phyloP scores from a whole-genome alignment of 192 early-diverging fungal species.

The Podila verticillata region DNA sequence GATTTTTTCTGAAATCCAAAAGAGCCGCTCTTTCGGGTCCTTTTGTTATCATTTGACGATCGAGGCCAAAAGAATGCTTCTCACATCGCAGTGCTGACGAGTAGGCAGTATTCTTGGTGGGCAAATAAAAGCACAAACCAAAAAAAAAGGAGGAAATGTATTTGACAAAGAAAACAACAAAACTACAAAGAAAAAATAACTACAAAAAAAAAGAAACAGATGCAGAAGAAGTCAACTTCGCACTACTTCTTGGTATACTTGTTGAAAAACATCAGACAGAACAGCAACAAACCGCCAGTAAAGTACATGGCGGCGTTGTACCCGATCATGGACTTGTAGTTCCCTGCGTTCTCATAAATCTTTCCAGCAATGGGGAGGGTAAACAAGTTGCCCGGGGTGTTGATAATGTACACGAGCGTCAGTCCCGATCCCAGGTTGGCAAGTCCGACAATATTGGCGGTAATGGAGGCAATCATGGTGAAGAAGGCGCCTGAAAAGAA shows the following conservation, averaged over 20 bases:
- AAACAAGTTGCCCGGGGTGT: slow-evolving; percentile 48
- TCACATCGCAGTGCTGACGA: too few relatives aligned
- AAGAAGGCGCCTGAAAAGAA: slow-evolving; percentile 41
- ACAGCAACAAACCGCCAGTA: slow-evolving; percentile 11
- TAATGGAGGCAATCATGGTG: slow-evolving; percentile 35
- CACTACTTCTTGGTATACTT: neutral
- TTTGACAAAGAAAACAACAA: neutral
- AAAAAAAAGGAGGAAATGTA: neutral
- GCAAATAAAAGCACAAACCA: too few relatives aligned
- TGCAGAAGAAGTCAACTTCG: neutral
- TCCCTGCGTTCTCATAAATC: slow-evolving; percentile 13
- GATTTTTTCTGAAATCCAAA: too few relatives aligned
- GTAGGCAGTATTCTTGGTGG: too few relatives aligned
- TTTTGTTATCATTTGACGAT: too few relatives aligned
- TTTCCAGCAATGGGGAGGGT: slow-evolving; percentile 39
- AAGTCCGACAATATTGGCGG: slow-evolving; percentile 31
- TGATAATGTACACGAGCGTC: slow-evolving; percentile 37
- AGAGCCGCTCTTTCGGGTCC: too few relatives aligned
- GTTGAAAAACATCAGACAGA: slow-evolving; percentile 15
- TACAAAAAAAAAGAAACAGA: neutral
- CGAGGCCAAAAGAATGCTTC: too few relatives aligned
- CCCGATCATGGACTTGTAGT: slow-evolving; percentile 39
- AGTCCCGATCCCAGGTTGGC: slow-evolving; percentile 18
- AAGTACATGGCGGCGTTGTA: slow-evolving; percentile 36
- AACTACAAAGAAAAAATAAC: neutral